These are phyloP conservation scores for Cercospora sojina DNA, from an alignment of 2,329 filamentous ascomycete genomes.

Conservation along the genomic window DNA sequence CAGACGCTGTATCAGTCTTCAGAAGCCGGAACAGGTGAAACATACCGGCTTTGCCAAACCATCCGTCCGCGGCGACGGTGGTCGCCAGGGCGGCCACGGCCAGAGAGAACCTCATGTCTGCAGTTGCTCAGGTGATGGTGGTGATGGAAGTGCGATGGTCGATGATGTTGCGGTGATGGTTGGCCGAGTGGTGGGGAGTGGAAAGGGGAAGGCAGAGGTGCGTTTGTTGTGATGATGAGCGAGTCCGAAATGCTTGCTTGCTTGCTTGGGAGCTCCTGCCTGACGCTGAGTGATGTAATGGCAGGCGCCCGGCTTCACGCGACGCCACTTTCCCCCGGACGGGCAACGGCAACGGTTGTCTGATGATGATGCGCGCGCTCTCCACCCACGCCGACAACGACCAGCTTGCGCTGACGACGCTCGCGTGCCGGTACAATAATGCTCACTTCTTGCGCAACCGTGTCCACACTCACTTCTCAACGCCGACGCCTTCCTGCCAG, in stretches of 20 bases:
- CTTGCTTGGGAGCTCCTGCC: slow-evolving; percentile 3
- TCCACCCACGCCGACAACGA: neutral
- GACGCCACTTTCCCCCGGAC: neutral
- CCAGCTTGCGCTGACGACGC: neutral
- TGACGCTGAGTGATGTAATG: slow-evolving; percentile 4
- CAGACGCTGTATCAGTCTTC: neutral
- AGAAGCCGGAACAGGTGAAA: slow-evolving; percentile 6
- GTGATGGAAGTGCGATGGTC: neutral
- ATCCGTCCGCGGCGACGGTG: slow-evolving; percentile 69
- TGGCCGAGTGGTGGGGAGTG: neutral
- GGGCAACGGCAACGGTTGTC: neutral
- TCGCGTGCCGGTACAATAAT: neutral
- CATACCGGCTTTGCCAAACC: slow-evolving; percentile 85
- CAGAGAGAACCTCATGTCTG: slow-evolving; percentile 74
- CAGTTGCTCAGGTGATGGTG: neutral
- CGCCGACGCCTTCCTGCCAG: neutral
- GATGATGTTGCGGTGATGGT: neutral
- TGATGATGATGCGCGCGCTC: neutral
- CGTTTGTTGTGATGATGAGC: neutral
- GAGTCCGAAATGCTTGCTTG: neutral
- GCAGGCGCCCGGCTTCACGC: neutral
- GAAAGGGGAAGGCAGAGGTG: neutral
- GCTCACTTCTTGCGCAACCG: neutral
- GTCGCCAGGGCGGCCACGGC: slow-evolving; percentile 71
- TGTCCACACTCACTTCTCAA: neutral